phyloP scores from a whole-genome alignment of 495 filamentous ascomycete species.

The Stereocaulon alpinum region DNA sequence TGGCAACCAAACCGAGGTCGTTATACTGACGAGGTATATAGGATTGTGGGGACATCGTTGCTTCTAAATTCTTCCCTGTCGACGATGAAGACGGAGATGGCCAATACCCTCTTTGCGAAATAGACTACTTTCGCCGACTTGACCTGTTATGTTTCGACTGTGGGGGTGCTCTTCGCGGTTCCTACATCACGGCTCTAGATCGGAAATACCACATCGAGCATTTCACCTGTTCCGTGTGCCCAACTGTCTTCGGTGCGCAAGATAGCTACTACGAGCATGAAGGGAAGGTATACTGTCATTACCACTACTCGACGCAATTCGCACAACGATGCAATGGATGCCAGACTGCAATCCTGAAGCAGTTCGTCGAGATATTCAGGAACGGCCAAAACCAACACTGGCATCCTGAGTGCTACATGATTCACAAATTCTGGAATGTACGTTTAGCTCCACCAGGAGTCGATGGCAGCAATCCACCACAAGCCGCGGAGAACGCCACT shows the following conservation, averaged over 20 bases:
- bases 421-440: constrained; percentile 99
- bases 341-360: constrained; percentile 95
- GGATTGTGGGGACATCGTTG: constrained; percentile 95
- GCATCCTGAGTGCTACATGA: constrained; percentile 99
- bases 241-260: constrained; percentile 92
- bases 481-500: constrained; percentile 51
- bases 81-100: constrained; percentile 70
- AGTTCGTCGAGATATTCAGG: constrained; percentile 97
- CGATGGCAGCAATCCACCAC: constrained; percentile 34
- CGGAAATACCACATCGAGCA: constrained; percentile 99
- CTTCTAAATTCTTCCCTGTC: constrained; percentile 96
- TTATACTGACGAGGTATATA: constrained; percentile 29
- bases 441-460: constrained; percentile 55
- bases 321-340: constrained; percentile 95
- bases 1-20: no score
- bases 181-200: constrained; percentile 96
- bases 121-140: constrained; percentile 90
- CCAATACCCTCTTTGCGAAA: constrained; percentile 95
- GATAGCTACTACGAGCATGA: constrained; percentile 99
- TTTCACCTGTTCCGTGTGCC: constrained; percentile 96
- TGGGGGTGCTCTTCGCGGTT: constrained; percentile 86
- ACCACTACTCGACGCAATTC: constrained; percentile 96
- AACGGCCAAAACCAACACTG: constrained; percentile 98
- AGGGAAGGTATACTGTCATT: constrained; percentile 93
- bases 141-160: constrained; percentile 87